These are phyloP conservation scores for Pugionium cornutum DNA, from an alignment of 345 rosid genomes.

Conservation along the genomic window DNA sequence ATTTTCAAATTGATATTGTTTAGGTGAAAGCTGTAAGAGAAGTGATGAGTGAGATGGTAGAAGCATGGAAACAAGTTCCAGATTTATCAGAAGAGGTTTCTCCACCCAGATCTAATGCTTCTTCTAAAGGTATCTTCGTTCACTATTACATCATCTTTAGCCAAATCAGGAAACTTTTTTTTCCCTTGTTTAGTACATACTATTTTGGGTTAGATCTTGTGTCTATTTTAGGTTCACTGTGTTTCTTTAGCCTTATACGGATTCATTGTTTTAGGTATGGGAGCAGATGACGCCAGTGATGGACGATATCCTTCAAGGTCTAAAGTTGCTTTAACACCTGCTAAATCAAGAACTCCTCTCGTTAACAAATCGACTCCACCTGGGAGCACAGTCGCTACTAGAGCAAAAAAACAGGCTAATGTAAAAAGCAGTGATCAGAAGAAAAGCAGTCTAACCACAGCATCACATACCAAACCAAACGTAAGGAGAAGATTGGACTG, in stretches of 20 bases:
- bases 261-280: constrained; percentile 17
- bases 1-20: background rate
- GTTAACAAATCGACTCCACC: constrained; percentile 51
- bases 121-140: constrained; percentile 61
- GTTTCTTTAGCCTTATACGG: background rate
- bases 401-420: constrained; percentile 51
- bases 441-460: constrained; percentile 38
- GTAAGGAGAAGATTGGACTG: constrained; percentile 56
- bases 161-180: constrained; percentile 20
- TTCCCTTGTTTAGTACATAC: no score
- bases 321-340: constrained; percentile 43
- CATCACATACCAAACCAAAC: constrained; percentile 40
- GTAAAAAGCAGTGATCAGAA: constrained; percentile 47
- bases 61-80: constrained; percentile 91
- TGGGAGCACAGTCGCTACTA: constrained; percentile 50
- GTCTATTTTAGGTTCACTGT: background rate
- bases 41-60: constrained; percentile 82
- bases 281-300: constrained; percentile 62
- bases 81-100: constrained; percentile 78
- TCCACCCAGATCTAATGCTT: constrained; percentile 60
- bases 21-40: constrained; percentile 94
- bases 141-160: background rate
- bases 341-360: constrained; percentile 43
- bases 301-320: constrained; percentile 48
- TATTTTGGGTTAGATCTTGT: background rate